A percentile compares a stretch with the other conserved stretches of the same genome.
Evolutionary conservation across 768 basidiomycete species (phyloP).

Genomic region (Tulasnella sp.): DNA sequence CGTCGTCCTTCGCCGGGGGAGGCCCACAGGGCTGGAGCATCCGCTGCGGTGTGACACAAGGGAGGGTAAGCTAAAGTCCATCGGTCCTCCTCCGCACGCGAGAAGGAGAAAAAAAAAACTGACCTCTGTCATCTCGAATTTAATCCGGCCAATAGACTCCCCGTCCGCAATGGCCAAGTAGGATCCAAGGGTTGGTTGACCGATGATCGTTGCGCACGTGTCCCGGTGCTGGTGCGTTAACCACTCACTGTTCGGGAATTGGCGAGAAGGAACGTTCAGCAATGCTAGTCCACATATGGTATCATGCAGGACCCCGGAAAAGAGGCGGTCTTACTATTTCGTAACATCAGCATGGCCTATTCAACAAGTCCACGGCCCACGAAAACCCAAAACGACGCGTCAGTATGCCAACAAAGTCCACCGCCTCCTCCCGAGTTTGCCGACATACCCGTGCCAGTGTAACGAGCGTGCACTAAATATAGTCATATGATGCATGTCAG

Average conservation of each 20-base stretch:
- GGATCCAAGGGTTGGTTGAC: constrained; percentile 79
- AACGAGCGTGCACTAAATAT: constrained; percentile 80
- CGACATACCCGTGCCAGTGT: constrained; percentile 84
- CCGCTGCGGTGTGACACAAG: constrained; percentile 46
- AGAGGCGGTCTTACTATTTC: constrained; percentile 67
- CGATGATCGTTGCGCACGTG: constrained; percentile 87
- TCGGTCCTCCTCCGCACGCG: constrained; percentile 16
- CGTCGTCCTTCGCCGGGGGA: constrained; percentile 83
- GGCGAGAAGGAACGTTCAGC: background rate
- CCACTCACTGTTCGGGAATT: constrained; percentile 70
- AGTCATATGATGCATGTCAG: constrained; percentile 28
- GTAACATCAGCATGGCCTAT: constrained; percentile 92
- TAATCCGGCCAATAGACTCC: constrained; percentile 80
- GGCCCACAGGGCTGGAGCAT: constrained; percentile 96
- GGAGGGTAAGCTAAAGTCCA: background rate
- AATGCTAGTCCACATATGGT: background rate
- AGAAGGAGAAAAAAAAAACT: constrained; percentile 30
- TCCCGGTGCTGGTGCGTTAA: constrained; percentile 96
- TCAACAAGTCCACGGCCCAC: constrained; percentile 13
- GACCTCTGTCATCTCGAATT: constrained; percentile 96
- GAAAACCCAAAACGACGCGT: constrained; percentile 5
- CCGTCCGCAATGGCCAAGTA: constrained; percentile 93
- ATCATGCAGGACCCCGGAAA: background rate
- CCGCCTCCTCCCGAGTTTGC: background rate
- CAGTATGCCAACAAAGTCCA: background rate